Base-by-base conservation (phyloP, 345 rosid species). In the Noccaea bulbosa region DNA sequence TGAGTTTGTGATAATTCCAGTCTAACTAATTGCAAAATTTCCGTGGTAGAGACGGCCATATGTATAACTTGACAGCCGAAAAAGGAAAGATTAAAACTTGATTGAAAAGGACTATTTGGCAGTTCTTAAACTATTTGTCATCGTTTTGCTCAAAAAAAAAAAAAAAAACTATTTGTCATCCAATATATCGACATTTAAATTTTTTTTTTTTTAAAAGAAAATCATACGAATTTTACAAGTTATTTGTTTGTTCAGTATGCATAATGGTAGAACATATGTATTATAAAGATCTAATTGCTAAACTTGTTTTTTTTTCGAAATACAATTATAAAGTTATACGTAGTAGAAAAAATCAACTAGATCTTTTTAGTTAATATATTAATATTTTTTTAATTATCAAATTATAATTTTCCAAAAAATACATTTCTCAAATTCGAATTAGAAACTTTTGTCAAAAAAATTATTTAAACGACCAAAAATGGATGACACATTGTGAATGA, bases 71-170 rank as follows among this genome's bases (percentile, higher is more conserved):
- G 11, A 60, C 16, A 52, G 37, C 73, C 56, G 32, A 54, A 67
- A 67, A 60, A 60, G 20, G 62, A 45, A 43, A 51, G 30, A 0
- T 38, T 3, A 39, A 67, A 67, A 57, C 30, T 41, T 35, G 17
- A 14, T 11, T 41, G 77, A 67, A 67, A 67, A 59, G 2, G 67
- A 58, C 46, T 11, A n/a, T 74, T 67, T 67, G 68, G 48, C 68
- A 35, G 33, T 52, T 50, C 58, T 37, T 48, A 24, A 4, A 40
- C 39, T 63, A 30, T 33, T 73, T n/a, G n/a, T n/a, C n/a, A n/a
- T n/a, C n/a, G n/a, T n/a, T n/a, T n/a, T n/a, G n/a, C n/a, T n/a
- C n/a, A n/a, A n/a, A n/a, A n/a, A n/a, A n/a, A n/a, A n/a, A n/a
- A n/a, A n/a, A n/a, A n/a, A n/a, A n/a, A n/a, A n/a, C n/a, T n/a